These are phyloP conservation scores for Neurospora sp. DNA, from an alignment of 495 filamentous ascomycete species.

Conservation along the genomic window DNA sequence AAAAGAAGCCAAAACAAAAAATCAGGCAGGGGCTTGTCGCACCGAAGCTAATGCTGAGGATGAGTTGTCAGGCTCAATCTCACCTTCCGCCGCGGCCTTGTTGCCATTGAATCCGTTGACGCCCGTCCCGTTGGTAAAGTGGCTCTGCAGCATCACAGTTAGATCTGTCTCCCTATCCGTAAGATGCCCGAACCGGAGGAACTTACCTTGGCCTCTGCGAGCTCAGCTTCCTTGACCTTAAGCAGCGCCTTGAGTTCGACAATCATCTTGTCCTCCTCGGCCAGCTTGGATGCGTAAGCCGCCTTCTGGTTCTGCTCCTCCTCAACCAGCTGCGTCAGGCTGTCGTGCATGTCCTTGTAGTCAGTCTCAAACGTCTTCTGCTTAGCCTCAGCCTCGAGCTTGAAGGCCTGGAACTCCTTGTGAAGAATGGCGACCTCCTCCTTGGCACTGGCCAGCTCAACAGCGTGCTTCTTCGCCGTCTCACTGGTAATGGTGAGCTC, in stretches of 20 bases:
- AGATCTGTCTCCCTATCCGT: background rate
- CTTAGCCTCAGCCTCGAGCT: slow-evolving; percentile 18
- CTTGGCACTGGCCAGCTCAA: slow-evolving; percentile 26
- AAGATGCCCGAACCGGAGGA: background rate
- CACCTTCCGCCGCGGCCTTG: slow-evolving; percentile 39
- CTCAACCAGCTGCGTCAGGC: slow-evolving; percentile 37
- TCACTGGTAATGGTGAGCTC: background rate
- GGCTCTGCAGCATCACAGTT: slow-evolving; percentile 20
- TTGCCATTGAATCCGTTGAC: slow-evolving; percentile 13
- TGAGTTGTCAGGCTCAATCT: slow-evolving; percentile 40
- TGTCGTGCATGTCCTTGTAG: slow-evolving; percentile 48
- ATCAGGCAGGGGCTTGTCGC: slow-evolving; percentile 38
- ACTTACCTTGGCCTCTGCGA: slow-evolving; percentile 42
- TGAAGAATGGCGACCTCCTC: slow-evolving; percentile 30
- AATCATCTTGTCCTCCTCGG: slow-evolving; percentile 26
- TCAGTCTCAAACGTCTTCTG: slow-evolving; percentile 40
- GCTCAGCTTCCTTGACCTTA: slow-evolving; percentile 44
- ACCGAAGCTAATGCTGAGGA: slow-evolving; percentile 49
- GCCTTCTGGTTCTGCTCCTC: slow-evolving; percentile 37
- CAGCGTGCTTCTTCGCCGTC: slow-evolving; percentile 8
- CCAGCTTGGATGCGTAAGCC: slow-evolving; percentile 23
- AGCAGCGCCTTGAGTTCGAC: slow-evolving; percentile 37
- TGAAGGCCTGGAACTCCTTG: slow-evolving; percentile 30
- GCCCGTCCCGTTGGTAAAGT: slow-evolving; percentile 25
- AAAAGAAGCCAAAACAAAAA: slow-evolving; percentile 4